Conservation (phyloP, 2,329 filamentous ascomycete genomes). For the Botryotinia narcissicola region DNA sequence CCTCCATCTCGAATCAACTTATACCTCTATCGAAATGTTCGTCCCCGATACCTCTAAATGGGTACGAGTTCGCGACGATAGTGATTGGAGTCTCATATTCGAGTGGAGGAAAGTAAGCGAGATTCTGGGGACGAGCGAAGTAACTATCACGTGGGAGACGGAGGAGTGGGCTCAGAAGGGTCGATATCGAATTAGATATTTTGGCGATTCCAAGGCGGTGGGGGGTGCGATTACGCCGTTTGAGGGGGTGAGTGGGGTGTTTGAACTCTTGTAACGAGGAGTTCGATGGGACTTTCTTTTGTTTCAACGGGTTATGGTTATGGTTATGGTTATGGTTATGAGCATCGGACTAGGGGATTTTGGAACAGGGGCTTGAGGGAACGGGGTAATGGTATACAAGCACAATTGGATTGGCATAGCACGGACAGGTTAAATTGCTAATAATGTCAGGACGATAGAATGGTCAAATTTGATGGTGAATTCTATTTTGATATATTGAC, state of each 20-base stretch:
- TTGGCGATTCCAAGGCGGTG: constrained; percentile 71
- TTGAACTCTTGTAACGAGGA: constrained; percentile 35
- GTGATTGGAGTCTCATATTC: constrained; percentile 81
- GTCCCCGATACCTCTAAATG: constrained; percentile 50
- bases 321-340: background rate
- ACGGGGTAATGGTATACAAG: background rate
- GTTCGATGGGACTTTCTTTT: background rate
- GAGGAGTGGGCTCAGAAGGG: constrained; percentile 59
- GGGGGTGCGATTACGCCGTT: constrained; percentile 64
- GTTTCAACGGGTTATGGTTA: background rate
- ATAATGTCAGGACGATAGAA: background rate
- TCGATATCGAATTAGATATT: constrained; percentile 77
- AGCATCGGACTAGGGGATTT: background rate
- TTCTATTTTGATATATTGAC: background rate
- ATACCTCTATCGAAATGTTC: constrained; percentile 69
- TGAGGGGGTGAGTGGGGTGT: constrained; percentile 62
- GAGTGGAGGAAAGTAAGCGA: constrained; percentile 72
- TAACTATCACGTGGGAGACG: constrained; percentile 77
- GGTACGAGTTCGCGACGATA: constrained; percentile 67
- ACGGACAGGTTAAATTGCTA: background rate
- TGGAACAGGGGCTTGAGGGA: background rate
- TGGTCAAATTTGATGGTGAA: background rate
- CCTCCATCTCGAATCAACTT: constrained; percentile 74
- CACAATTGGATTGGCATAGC: background rate
- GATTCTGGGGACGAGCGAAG: constrained; percentile 72